Evolutionary conservation across 305 asterid genomes (phyloP).

Genomic region (Fraxinus baroniana): DNA sequence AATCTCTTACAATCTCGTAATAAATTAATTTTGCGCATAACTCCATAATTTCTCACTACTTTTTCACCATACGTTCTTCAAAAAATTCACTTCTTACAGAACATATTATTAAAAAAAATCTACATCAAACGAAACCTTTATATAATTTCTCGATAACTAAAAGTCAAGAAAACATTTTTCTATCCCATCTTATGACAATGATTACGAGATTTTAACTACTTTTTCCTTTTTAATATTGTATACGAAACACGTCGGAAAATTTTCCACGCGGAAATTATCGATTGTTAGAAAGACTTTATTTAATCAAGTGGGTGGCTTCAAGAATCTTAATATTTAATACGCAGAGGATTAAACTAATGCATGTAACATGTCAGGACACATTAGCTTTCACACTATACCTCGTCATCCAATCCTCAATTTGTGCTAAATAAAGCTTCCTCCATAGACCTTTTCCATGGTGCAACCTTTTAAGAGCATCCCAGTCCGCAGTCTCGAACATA

Average conservation of each 20-base stretch:
- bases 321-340: not conserved
- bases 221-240: not conserved
- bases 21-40: not conserved
- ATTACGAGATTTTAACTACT: not conserved
- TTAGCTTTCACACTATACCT: slow-evolving; percentile 40
- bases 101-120: not conserved
- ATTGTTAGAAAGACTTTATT: not conserved
- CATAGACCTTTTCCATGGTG: slow-evolving; percentile 24
- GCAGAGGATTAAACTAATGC: not conserved
- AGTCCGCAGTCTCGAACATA: not conserved
- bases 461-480: slow-evolving; percentile 19
- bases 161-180: not conserved
- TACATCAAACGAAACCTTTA: not conserved
- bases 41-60: not conserved
- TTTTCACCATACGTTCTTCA: not conserved
- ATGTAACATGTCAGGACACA: slow-evolving; percentile 17
- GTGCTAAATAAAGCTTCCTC: slow-evolving; percentile 36
- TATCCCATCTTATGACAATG: not conserved
- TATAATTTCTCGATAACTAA: not conserved
- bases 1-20: not conserved
- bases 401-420: slow-evolving; percentile 9
- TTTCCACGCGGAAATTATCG: not conserved
- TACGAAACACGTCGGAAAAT: not conserved
- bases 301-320: slow-evolving; percentile 14
- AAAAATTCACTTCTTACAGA: not conserved